Conservation (phyloP, 2,329 filamentous ascomycete species). For the Penicillium sp. region DNA sequence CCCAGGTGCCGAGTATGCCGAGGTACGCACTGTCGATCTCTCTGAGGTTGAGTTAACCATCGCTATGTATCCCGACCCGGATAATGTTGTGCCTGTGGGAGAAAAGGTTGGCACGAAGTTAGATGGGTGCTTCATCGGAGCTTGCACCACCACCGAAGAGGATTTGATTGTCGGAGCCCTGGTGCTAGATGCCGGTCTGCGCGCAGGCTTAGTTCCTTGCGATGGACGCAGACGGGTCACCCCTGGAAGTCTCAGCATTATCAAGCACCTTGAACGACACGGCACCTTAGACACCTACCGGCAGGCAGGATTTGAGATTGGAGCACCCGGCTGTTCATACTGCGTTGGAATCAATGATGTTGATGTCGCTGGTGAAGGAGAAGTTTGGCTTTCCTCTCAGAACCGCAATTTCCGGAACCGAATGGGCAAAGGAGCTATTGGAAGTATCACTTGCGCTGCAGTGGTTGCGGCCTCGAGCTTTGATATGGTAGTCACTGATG, state of each 20-base stretch:
- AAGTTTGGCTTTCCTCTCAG: slow-evolving; percentile 47
- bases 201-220: slow-evolving; percentile 30
- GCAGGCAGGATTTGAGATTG: slow-evolving; percentile 42
- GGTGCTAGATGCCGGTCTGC: slow-evolving; percentile 41
- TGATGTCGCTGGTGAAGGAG: slow-evolving; percentile 38
- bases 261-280: slow-evolving; percentile 35
- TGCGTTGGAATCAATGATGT: slow-evolving; percentile 47
- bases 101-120: slow-evolving; percentile 34
- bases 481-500: slow-evolving; percentile 45
- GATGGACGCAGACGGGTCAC: slow-evolving; percentile 42
- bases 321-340: slow-evolving; percentile 45
- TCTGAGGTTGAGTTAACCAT: slow-evolving; percentile 37
- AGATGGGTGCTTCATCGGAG: slow-evolving; percentile 49
- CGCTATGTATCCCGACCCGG: slow-evolving; percentile 45
- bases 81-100: slow-evolving; percentile 45
- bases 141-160: slow-evolving; percentile 49
- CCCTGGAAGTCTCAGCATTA: slow-evolving; percentile 43
- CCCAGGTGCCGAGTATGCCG: slow-evolving; percentile 39
- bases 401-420: slow-evolving; percentile 48
- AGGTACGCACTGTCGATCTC: slow-evolving; percentile 40
- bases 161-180: slow-evolving; percentile 46
- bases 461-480: slow-evolving; percentile 49
- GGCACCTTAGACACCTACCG: slow-evolving; percentile 42
- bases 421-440: slow-evolving; percentile 11
- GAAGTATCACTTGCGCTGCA: slow-evolving; percentile 43